These are phyloP conservation scores for Colletotrichum gloeosporioides DNA, from an alignment of 2,329 filamentous ascomycete species.

Conservation along the genomic window DNA sequence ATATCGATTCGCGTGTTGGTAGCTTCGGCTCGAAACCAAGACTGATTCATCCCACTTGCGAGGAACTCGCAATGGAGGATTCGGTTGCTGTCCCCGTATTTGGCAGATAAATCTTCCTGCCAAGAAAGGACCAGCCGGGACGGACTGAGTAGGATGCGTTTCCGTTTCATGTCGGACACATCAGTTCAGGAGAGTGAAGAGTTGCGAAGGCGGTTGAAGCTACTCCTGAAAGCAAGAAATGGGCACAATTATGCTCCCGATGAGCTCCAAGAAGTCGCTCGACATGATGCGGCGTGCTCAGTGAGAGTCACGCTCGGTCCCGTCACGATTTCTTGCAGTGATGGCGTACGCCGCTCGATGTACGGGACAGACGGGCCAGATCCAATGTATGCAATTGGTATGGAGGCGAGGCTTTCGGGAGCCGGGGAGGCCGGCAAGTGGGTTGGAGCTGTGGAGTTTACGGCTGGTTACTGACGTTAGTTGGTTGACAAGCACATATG, in stretches of 20 bases:
- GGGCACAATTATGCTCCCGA: no score
- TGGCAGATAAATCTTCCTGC: background rate
- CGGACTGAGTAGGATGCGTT: background rate
- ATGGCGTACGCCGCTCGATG: accelerated
- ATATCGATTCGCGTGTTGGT: background rate
- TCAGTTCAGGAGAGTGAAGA: background rate
- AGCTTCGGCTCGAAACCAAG: background rate
- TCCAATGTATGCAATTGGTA: accelerated
- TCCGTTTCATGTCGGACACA: accelerated
- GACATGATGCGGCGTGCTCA: no score
- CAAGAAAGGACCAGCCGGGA: background rate
- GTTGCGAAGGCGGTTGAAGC: background rate
- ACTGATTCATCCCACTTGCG: background rate
- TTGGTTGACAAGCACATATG: background rate
- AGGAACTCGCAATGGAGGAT: background rate
- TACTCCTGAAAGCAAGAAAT: background rate
- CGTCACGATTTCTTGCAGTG: background rate
- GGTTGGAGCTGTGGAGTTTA: background rate
- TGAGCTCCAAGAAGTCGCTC: no score
- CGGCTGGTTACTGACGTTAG: accelerated
- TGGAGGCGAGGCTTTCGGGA: background rate
- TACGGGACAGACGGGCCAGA: background rate
- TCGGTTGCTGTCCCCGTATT: background rate
- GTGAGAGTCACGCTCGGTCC: no score
- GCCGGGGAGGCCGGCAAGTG: background rate